Evolutionary conservation across 1,284 basidiomycete genomes (phyloP).

Genomic region (Sanguinoderma infundibulare): DNA sequence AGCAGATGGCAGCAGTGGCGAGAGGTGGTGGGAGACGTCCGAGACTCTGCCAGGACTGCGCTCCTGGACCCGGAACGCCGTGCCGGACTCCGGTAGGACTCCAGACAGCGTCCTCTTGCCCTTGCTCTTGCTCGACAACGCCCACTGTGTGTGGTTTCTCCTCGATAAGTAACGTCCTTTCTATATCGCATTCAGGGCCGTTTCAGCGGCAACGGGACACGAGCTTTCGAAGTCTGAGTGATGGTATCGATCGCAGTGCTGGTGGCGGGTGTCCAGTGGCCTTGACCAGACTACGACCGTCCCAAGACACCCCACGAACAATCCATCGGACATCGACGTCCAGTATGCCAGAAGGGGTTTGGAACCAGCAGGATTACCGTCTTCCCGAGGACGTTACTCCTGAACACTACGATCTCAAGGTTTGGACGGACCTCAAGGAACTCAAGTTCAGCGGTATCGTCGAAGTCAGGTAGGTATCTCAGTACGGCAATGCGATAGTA

Average conservation of each 20-base stretch:
- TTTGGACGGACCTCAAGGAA: slow-evolving; percentile 83
- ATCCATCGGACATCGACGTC: neutral
- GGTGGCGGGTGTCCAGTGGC: neutral
- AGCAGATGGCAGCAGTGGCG: neutral
- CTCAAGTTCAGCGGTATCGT: slow-evolving; percentile 80
- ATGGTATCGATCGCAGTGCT: neutral
- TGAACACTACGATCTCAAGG: slow-evolving; percentile 79
- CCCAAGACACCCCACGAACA: neutral
- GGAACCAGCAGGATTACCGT: slow-evolving; percentile 53
- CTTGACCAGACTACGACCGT: neutral
- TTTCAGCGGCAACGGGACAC: too few relatives aligned
- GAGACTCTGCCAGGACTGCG: too few relatives aligned
- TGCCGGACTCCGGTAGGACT: too few relatives aligned
- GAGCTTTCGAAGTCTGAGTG: neutral
- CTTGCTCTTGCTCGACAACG: too few relatives aligned
- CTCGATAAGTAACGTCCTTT: too few relatives aligned
- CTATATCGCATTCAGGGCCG: too few relatives aligned
- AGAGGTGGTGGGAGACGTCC: too few relatives aligned
- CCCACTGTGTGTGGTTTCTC: too few relatives aligned
- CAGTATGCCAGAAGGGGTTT: neutral
- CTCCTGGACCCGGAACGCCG: too few relatives aligned
- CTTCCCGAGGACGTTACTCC: slow-evolving; percentile 79
- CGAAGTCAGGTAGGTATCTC: slow-evolving; percentile 60
- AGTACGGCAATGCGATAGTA: too few relatives aligned
- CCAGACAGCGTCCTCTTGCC: too few relatives aligned